These are phyloP conservation scores for Gossypium gossypioides DNA, from an alignment of 441 rosid species.

Conservation along the genomic window DNA sequence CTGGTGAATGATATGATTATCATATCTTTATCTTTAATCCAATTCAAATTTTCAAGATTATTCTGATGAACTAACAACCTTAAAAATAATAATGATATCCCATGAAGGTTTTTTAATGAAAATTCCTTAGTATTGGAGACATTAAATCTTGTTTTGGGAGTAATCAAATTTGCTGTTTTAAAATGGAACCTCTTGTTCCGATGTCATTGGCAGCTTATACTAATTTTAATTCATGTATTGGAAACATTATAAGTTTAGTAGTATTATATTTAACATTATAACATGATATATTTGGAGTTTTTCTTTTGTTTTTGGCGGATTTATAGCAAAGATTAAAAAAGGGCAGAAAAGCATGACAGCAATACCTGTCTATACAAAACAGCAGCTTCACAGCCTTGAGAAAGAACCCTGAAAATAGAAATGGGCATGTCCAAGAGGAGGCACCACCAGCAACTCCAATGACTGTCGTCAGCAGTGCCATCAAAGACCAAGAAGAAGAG, in stretches of 20 bases:
- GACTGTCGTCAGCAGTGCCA: neutral
- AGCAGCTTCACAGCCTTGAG: neutral
- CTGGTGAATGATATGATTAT: neutral
- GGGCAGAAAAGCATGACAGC: neutral
- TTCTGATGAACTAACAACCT: neutral
- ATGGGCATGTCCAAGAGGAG: conserved; percentile 31
- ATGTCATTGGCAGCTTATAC: neutral
- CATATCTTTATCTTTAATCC: neutral
- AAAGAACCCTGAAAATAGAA: neutral
- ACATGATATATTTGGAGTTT: neutral
- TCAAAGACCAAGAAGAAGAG: conserved; percentile 24
- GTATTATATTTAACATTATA: neutral
- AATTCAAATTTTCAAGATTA: neutral
- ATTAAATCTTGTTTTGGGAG: neutral
- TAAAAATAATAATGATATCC: neutral
- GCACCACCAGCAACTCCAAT: conserved; percentile 6
- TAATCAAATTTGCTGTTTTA: neutral
- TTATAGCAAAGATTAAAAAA: conserved; percentile 8
- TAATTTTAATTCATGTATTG: neutral
- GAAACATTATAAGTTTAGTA: neutral
- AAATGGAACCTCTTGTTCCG: neutral
- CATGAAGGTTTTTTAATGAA: neutral
- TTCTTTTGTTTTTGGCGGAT: conserved; percentile 12
- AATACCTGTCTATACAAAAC: neutral
- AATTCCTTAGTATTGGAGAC: neutral